These are phyloP conservation scores for Cystofilobasidium bisporidii DNA, from an alignment of 768 basidiomycete genomes.

Conservation along the genomic window DNA sequence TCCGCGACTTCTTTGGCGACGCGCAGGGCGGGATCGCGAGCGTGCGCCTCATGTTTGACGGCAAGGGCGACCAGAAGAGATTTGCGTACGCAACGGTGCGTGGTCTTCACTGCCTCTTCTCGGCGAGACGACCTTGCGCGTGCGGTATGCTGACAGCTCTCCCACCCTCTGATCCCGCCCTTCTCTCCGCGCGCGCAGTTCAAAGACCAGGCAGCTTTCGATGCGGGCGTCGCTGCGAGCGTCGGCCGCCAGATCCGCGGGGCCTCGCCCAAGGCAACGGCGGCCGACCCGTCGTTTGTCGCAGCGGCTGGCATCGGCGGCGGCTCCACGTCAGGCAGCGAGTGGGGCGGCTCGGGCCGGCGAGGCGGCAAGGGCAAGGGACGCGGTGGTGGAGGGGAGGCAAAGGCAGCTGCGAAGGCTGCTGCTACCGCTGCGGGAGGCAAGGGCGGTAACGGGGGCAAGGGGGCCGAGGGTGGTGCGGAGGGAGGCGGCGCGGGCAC, in stretches of 20 bases:
- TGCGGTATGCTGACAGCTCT: no score
- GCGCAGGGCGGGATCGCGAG: conserved; percentile 47
- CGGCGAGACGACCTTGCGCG: no score
- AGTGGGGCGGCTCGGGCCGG: neutral
- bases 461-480: no score
- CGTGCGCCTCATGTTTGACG: conserved; percentile 20
- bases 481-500: no score
- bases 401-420: no score
- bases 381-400: no score
- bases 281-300: neutral
- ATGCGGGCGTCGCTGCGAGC: conserved; percentile 5
- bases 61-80: conserved; percentile 7
- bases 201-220: conserved; percentile 13
- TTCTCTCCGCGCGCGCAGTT: conserved; percentile 1
- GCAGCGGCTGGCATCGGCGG: neutral
- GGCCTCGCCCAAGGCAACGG: conserved; percentile 1
- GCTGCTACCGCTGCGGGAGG: no score
- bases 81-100: conserved; percentile 20
- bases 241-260: neutral
- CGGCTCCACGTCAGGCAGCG: conserved; percentile 1
- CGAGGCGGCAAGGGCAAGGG: no score
- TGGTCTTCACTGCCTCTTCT: neutral
- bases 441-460: no score
- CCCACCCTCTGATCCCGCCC: neutral
- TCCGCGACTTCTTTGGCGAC: conserved; percentile 68